phyloP scores from a whole-genome alignment of 148 eudicot genomes.

The Chenopodium berlandieri region DNA sequence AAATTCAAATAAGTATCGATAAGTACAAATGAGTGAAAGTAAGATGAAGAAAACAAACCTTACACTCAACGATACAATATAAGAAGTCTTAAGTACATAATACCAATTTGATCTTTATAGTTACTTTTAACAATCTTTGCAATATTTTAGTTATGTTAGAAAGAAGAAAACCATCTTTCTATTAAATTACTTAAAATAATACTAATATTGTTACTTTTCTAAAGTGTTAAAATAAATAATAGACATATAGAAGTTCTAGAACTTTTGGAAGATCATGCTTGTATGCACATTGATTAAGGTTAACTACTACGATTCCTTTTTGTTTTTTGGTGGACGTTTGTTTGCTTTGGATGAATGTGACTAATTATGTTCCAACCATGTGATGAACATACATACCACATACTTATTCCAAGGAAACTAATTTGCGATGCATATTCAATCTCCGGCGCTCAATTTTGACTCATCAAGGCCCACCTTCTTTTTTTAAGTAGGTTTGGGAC shows the following conservation, averaged over 20 bases:
- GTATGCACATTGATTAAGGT: not conserved
- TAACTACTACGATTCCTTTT: slow-evolving; percentile 16
- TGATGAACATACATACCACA: not conserved
- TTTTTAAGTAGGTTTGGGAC: not conserved
- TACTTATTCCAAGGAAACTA: slow-evolving; percentile 7
- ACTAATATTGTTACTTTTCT: not conserved
- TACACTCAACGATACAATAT: too few relatives aligned
- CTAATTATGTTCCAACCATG: not conserved
- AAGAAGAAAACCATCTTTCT: too few relatives aligned
- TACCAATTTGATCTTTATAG: too few relatives aligned
- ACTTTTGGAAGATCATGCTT: slow-evolving; percentile 7
- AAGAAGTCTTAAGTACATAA: too few relatives aligned
- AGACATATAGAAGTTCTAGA: not conserved
- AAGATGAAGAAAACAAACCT: too few relatives aligned
- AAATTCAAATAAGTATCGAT: too few relatives aligned
- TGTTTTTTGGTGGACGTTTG: not conserved
- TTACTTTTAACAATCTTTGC: too few relatives aligned
- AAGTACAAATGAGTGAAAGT: too few relatives aligned
- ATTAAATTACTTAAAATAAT: too few relatives aligned
- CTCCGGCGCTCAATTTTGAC: not conserved
- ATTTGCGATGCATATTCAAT: slow-evolving; percentile 1
- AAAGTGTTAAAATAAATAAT: not conserved
- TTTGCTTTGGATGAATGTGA: not conserved
- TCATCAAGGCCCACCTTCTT: not conserved
- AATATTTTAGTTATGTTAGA: too few relatives aligned